Base-by-base conservation (phyloP, 2,329 filamentous ascomycete genomes). In the Ramichloridium luteum region DNA sequence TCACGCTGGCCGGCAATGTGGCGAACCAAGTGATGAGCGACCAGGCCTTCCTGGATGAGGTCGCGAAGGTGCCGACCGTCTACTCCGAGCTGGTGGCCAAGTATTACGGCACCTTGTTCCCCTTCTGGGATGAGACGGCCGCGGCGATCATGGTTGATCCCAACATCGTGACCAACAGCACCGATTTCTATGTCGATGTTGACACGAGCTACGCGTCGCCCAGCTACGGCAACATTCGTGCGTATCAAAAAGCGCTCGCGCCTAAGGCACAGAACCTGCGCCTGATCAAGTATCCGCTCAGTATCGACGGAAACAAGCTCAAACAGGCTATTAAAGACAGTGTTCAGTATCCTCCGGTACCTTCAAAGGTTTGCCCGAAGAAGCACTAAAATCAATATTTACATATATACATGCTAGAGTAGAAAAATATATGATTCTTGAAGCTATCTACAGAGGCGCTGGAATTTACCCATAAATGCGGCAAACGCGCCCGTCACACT, bases 51-150 rank as follows among this genome's bases (percentile, higher is more conserved):
- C 43, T 59, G 4, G 53, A 61, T 18, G 55, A 59, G 16, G 45
- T 63, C 1, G 43, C 51, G 29, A 39, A 54, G 13, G 55, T 59
- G 11, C 47, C 47, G 15, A 61, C 55, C 30, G 47, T 52, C 1
- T 64, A 61, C 34, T 54, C 57, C 4, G 37, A 53, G 16, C 44
- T 64, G 3, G 50, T 62, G 30, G 38, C 55, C 31, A 47, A 56
- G 2, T 46, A 57, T 40, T 62, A 61, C 26, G 55, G 53, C 4
- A 57, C 56, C 3, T 43, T 43, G 0, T 58, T 62, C 29, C 61
- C 61, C 0, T 59, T 62, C 30, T 64, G 61, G 61, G 61, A 64
- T 32, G 61, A 64, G 44, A 64, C 59, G 3, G 60, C 61, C 2
- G 54, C 54, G n/a, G 56, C 53, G 0, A 53, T 62, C 4, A 51